These are phyloP conservation scores for Alternaria ethzedia DNA, from an alignment of 2,329 filamentous ascomycete genomes.

Conservation along the genomic window DNA sequence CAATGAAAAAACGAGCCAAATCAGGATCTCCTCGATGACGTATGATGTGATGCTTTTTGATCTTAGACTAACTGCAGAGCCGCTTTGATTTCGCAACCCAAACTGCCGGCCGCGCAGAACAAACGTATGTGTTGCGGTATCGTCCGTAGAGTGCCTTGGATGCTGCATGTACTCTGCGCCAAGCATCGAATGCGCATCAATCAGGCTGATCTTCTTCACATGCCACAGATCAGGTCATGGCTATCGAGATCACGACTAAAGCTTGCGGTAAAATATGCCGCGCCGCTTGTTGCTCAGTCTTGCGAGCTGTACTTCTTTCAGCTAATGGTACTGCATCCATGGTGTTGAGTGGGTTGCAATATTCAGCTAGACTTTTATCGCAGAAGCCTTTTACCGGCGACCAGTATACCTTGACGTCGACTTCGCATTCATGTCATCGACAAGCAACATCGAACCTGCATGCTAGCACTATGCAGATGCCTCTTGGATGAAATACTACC, in stretches of 20 bases:
- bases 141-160: background rate
- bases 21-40: slow-evolving; percentile 1
- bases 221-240: background rate
- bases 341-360: background rate
- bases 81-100: background rate
- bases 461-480: background rate
- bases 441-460: background rate
- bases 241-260: background rate
- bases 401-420: background rate
- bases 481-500: background rate
- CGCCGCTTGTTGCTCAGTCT: background rate
- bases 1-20: slow-evolving; percentile 36
- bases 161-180: slow-evolving; percentile 12
- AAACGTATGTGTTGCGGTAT: slow-evolving; percentile 11
- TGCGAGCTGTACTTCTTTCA: no score
- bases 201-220: slow-evolving; percentile 3
- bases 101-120: background rate
- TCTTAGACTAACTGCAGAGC: background rate
- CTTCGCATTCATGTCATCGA: background rate
- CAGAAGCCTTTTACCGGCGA: background rate
- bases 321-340: background rate
- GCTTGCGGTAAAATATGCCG: background rate
- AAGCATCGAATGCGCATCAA: slow-evolving; percentile 11
- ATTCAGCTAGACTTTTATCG: background rate
- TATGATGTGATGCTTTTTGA: slow-evolving; percentile 5